A percentile compares a stretch with the other conserved stretches of the same genome.
Conservation (phyloP, 176 grass and related monocot species). For the Carex myosuroides region DNA sequence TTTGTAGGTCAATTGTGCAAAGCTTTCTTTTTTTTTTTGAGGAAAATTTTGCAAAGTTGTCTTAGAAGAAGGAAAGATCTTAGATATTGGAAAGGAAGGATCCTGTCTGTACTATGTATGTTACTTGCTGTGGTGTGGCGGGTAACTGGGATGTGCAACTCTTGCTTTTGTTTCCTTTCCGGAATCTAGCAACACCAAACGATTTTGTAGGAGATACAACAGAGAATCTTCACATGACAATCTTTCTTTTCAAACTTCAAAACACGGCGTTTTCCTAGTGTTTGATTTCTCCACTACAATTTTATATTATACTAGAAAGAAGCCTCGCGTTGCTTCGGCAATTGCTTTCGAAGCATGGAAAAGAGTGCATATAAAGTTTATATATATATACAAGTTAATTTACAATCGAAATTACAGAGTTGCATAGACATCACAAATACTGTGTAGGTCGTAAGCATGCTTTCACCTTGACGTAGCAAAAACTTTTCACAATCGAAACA, state of each 20-base stretch:
- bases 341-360: too few relatives aligned
- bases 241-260: not conserved
- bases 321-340: too few relatives aligned
- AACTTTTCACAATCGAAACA: too few relatives aligned
- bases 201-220: not conserved
- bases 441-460: too few relatives aligned
- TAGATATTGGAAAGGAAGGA: not conserved
- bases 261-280: not conserved
- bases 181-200: not conserved
- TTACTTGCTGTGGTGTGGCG: not conserved
- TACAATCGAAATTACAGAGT: too few relatives aligned
- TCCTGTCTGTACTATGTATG: not conserved
- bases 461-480: too few relatives aligned
- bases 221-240: not conserved
- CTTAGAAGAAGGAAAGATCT: not conserved
- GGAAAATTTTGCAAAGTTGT: not conserved
- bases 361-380: too few relatives aligned
- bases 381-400: too few relatives aligned
- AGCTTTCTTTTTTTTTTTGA: not conserved
- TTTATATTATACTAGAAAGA: not conserved
- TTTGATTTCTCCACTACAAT: not conserved
- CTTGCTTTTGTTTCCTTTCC: not conserved
- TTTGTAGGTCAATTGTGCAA: conserved; percentile 39
- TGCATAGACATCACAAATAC: too few relatives aligned
- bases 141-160: not conserved